These are phyloP conservation scores for Candida tallmaniae DNA, from an alignment of 805 yeast species.

Conservation along the genomic window DNA sequence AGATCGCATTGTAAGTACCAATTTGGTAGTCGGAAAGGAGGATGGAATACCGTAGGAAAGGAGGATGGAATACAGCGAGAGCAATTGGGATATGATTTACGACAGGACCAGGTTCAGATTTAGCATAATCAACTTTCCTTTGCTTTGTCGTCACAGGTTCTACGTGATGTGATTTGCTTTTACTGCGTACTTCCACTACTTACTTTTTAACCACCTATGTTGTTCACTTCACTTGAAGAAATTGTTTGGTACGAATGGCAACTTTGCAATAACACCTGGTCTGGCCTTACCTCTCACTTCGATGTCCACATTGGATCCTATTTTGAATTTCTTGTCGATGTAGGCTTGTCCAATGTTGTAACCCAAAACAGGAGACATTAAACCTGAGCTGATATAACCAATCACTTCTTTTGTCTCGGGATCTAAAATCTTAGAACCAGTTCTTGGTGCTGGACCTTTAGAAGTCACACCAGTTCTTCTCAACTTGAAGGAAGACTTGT, in stretches of 20 bases:
- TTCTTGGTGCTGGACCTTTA: conserved; percentile 91
- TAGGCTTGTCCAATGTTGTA: conserved; percentile 90
- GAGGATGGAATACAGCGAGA: no score
- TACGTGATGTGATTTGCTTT: no score
- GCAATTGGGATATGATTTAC: no score
- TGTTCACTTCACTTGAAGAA: conserved; percentile 40
- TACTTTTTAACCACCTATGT: background rate
- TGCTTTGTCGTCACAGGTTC: no score
- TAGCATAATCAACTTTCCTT: no score
- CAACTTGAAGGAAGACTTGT: conserved; percentile 51
- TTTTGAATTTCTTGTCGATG: conserved; percentile 66
- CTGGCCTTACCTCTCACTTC: conserved; percentile 82
- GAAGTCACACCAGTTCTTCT: conserved; percentile 72
- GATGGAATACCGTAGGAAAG: no score
- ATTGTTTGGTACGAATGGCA: conserved; percentile 78
- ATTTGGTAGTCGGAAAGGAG: no score
- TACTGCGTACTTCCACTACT: background rate
- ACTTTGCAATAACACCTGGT: conserved; percentile 68
- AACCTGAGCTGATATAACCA: conserved; percentile 59
- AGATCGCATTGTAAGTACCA: no score
- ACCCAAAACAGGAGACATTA: conserved; percentile 58
- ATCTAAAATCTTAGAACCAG: conserved; percentile 61
- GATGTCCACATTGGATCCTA: conserved; percentile 67
- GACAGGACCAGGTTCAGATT: no score
- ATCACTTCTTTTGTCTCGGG: conserved; percentile 38